Evolutionary conservation across 1,284 basidiomycete species (phyloP).

Genomic region (Papiliotrema fonsecae): DNA sequence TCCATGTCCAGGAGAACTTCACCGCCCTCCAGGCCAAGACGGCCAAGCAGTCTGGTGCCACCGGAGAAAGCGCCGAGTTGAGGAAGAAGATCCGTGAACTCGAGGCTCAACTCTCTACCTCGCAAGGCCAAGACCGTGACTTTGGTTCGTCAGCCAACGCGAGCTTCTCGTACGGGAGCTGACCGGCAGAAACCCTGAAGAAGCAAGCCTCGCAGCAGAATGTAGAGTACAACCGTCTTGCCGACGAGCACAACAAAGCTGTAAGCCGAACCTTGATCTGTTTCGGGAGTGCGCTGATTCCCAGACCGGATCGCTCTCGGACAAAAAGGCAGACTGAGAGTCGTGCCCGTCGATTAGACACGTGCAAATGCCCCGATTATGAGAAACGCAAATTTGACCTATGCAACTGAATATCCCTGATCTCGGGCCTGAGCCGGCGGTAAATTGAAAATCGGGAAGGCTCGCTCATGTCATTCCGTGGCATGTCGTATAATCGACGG

Average conservation of each 20-base stretch:
- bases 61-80: conserved; percentile 52
- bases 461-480: no score
- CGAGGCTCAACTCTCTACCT: conserved; percentile 56
- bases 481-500: no score
- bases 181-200: conserved; percentile 64
- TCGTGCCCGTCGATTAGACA: no score
- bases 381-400: no score
- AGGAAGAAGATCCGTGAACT: conserved; percentile 61
- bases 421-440: no score
- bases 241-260: conserved; percentile 66
- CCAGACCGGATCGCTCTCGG: conserved; percentile 55
- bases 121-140: conserved; percentile 58
- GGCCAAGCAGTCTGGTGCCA: conserved; percentile 45
- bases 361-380: no score
- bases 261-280: conserved; percentile 21
- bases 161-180: not conserved
- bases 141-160: conserved; percentile 56
- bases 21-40: conserved; percentile 69
- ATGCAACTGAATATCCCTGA: no score
- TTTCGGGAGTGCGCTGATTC: not conserved
- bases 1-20: conserved; percentile 83
- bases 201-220: conserved; percentile 73
- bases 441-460: no score
- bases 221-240: conserved; percentile 72
- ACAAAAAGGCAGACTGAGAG: conserved; percentile 50